Evolutionary conservation across 176 grass and related monocot species (phyloP), one percentile per base, ranked within the genome.

Genomic region (Eremochloa ophiuroides): DNA sequence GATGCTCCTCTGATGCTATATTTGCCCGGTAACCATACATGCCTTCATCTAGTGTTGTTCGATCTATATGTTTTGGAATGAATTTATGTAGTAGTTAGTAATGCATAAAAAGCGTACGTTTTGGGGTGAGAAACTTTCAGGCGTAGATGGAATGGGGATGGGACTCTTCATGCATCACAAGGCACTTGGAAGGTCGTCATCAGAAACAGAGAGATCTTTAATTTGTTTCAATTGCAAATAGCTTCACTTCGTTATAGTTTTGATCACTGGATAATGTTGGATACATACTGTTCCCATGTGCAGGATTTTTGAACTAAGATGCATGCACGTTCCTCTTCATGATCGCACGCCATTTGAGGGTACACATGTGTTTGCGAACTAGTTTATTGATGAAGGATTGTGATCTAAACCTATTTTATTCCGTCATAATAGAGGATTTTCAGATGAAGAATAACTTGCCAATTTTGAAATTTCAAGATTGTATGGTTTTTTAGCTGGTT

Each of bases 81-180:
- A 22, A 8, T 2, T 18, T 53, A 56, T 56, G 8, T 58, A 23
- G 10, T 25, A 25, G 22, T 12, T 59, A 8, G 26, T 59, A 3
- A 59, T 59, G n/a, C 55, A 59, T 59, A n/a, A 59, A 59, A 59
- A n/a, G n/a, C 55, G 10, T 59, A 35, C 55, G 10, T 59, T 2
- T 59, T 59, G 55, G 4, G 7, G 9, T 25, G 22, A 11, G 20
- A 38, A 63, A 15, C 8, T 64, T 56, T 70, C 69, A 93, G 91
- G 88, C 13, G 31, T 83, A n/a, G 88, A 88, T 65, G 91, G 91
- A 15, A 90, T 79, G 77, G 91, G 91, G 18, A 74, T 83, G 78
- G 91, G 91, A 16, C 91, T 93, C n/a, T 85, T 90, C 42, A 93
- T 93, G 91, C 91, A 93, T 80, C 91, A 93, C 62, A 82, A 88